Evolutionary conservation across 352 stramenopile species (phyloP), one percentile per base, ranked within the genome.

Genomic region (Phytopythium litorale): DNA sequence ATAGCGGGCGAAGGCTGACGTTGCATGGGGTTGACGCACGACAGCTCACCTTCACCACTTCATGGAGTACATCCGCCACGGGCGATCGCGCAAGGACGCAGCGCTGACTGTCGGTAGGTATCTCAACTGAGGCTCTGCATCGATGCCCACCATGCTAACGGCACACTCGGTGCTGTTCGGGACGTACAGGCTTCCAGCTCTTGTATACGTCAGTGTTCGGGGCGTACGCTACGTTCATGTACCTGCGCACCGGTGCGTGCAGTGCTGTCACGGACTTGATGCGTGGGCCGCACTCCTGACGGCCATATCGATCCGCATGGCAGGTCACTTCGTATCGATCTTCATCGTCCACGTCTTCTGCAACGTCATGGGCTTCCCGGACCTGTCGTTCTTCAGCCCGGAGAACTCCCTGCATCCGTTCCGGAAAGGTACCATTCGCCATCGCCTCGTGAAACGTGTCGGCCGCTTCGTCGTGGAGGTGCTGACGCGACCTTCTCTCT

Each of bases 201-300:
- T 70, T 91, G 37, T 99, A 99, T 71, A 99, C 96, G n/a, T 96
- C 84, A 7, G 68, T 99, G 18, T 99, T 99, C 79, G 96, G 96
- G 60, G 87, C 88, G 6, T 99, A 98, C 71, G 89, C 86, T n/a
- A 96, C 90, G 2, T 97, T 98, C 71, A 65, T 97, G 43, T 98
- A 95, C 70, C 65, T 98, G 43, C 79, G 91, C 72, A 98, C 92
- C 60, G 89, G 84, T 83, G 78, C 13, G 65, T 48, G 16, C 18
- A 7, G 16, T 23, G 18, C 6, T 48, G 0, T 33, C 21, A 43
- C 7, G 32, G 16, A 28, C 56, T 1, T 45, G 18, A 23, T 56
- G 32, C 1, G 4, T 62, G 25, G 38, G 25, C 38, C 3, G 48
- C 23, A 8, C 28, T 6, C 23, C 23, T 60, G 9, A 53, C 60